phyloP scores from a whole-genome alignment of 331 rosid genomes.

The Malus hybrid region DNA sequence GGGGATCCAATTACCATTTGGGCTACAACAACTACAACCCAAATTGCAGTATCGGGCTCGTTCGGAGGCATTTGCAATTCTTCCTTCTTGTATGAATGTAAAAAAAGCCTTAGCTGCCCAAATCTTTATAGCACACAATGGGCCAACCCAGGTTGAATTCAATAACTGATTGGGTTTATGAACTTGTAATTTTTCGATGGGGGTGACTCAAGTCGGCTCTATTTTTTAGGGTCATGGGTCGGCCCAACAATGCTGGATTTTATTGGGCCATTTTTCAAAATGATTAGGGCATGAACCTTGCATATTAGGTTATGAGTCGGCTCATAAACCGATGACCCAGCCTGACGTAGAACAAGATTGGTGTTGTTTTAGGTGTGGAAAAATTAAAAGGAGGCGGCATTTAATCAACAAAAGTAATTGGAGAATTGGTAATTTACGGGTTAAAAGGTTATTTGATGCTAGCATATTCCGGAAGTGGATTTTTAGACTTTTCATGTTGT shows the following conservation, averaged over 20 bases:
- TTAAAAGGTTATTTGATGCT: no score
- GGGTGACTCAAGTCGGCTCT: background rate
- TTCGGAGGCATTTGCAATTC: background rate
- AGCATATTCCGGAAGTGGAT: no score
- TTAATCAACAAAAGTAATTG: no score
- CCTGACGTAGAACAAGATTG: no score
- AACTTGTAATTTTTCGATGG: background rate
- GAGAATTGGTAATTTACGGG: no score
- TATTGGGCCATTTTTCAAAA: background rate
- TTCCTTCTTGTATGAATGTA: background rate
- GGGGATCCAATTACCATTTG: no score
- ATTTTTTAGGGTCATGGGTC: background rate
- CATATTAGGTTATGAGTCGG: background rate
- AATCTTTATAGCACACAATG: no score
- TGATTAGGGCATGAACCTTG: background rate
- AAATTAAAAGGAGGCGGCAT: no score
- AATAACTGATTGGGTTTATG: background rate
- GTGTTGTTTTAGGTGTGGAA: no score
- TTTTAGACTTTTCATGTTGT: no score
- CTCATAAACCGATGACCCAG: background rate
- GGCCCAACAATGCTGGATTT: background rate
- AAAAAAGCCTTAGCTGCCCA: background rate
- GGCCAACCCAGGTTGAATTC: background rate
- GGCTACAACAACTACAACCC: no score
- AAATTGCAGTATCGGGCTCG: background rate